Evolutionary conservation across 2,329 filamentous ascomycete genomes (phyloP).

Genomic region (Camptophora hylomeconis): DNA sequence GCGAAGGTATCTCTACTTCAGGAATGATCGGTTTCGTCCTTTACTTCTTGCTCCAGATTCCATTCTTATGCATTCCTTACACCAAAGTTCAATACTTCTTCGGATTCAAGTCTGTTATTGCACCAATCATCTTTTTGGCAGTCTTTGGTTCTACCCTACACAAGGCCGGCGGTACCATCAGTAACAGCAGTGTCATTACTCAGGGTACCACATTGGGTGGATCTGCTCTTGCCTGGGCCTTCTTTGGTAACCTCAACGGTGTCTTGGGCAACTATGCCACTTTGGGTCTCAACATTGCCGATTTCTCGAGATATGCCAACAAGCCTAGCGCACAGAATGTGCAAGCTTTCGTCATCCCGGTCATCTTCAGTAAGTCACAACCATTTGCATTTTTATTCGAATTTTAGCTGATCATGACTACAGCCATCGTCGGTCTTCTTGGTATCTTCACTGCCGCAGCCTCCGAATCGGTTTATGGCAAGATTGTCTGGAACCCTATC

Average conservation of each 20-base stretch:
- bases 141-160: conserved; percentile 11
- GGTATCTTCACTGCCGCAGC: conserved; percentile 15
- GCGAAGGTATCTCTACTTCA: conserved; percentile 32
- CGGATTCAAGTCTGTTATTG: conserved; percentile 10
- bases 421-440: conserved; percentile 12
- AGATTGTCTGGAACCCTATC: conserved; percentile 13
- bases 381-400: neutral
- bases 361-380: conserved; percentile 11
- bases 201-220: conserved; percentile 8
- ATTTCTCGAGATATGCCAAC: conserved; percentile 15
- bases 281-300: conserved; percentile 14
- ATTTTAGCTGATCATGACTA: conserved; percentile 6
- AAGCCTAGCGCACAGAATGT: conserved; percentile 15
- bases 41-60: conserved; percentile 33
- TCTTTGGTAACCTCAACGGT: conserved; percentile 10
- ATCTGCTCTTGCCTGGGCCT: conserved; percentile 13
- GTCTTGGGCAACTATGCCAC: conserved; percentile 16
- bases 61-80: conserved; percentile 28
- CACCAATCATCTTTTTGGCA: conserved; percentile 13
- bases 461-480: conserved; percentile 9
- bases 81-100: conserved; percentile 7
- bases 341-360: conserved; percentile 13
- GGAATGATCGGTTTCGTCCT: conserved; percentile 33
- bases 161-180: conserved; percentile 15
- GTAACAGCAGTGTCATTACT: conserved; percentile 11